Evolutionary conservation across 306 rosid species (phyloP).

Genomic region (Gillenia trifoliata): DNA sequence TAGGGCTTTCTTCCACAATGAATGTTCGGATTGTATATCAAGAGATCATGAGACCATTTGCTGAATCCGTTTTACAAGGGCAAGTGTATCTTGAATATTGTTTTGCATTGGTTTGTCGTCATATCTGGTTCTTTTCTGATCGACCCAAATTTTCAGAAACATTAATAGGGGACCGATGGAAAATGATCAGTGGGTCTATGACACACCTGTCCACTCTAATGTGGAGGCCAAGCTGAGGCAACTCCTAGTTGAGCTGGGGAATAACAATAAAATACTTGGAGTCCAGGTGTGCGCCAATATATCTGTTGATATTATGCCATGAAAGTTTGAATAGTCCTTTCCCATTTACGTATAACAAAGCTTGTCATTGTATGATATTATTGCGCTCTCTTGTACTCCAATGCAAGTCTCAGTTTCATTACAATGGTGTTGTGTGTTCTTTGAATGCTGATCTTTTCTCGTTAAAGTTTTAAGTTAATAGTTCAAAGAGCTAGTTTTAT

Average conservation of each 20-base stretch:
- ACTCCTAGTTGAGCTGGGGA: constrained; percentile 71
- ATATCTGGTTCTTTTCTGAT: constrained; percentile 35
- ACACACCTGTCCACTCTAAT: constrained; percentile 70
- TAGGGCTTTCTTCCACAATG: constrained; percentile 91
- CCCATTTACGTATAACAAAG: background rate
- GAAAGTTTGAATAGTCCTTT: background rate
- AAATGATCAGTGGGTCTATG: constrained; percentile 77
- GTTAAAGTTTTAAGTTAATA: background rate
- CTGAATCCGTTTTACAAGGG: constrained; percentile 86
- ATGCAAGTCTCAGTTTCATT: background rate
- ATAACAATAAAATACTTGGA: constrained; percentile 82
- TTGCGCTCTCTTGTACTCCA: background rate
- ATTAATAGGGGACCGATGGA: constrained; percentile 61
- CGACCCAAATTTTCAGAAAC: constrained; percentile 46
- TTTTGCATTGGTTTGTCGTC: background rate
- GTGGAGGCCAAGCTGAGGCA: constrained; percentile 82
- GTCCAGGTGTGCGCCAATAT: constrained; percentile 57
- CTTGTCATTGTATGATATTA: background rate
- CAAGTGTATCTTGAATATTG: constrained; percentile 35
- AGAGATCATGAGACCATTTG: constrained; percentile 98
- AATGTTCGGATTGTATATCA: constrained; percentile 69
- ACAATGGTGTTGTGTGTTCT: background rate
- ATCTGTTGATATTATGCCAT: background rate
- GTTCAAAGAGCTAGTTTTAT: background rate
- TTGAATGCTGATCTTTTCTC: background rate